Evolutionary conservation across 2,329 filamentous ascomycete genomes (phyloP), one percentile per base, ranked within the genome.

Genomic region (Trichophyton simii): DNA sequence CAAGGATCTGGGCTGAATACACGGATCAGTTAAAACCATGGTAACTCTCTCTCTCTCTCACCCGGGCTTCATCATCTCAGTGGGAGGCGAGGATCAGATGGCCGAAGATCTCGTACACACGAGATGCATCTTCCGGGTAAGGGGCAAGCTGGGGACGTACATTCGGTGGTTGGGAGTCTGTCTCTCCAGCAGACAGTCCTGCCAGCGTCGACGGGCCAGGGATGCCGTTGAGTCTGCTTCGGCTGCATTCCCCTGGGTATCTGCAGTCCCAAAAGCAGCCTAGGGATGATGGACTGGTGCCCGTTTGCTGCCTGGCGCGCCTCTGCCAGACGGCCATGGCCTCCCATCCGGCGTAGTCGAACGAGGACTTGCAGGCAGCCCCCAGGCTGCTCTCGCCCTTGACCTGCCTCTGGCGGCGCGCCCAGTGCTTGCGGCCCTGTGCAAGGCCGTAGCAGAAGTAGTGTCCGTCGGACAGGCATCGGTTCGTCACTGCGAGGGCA

Each of bases 391-490:
- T 52, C 22, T 25, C 46, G 13, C 46, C 41, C n/a, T 46, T 15
- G 18, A 38, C 22, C 41, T 41, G 57, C 36, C 18, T 59, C 31
- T 18, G 7, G 8, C n/a, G 42, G 8, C 22, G 18, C 25, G 15
- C 57, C 36, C 20, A n/a, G 28, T 41, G 28, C 15, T 31, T 22
- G 8, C 28, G 18, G 11, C 31, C 54, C 8, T 57, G 54, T 9
- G 54, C 54, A 57, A 52, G 20, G 46, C 46, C 57, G 38, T 44
- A 42, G 22, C 57, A 59, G 41, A 20, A 59, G 22, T 48, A 59
- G 41, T 48, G 57, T 3, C 57, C 36, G 25, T 59, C 57, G 13
- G 20, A 22, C 22, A 59, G 57, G 41, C 57, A 59, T 36, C 57
- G 38, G 41, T 59, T 59, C 3, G 57, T 59, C 25, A 59, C 57